Percentiles rank a stretch among this genome's conserved stretches.
Conservation (phyloP, 2,329 filamentous ascomycete genomes). For the Cladosporium sp. region DNA sequence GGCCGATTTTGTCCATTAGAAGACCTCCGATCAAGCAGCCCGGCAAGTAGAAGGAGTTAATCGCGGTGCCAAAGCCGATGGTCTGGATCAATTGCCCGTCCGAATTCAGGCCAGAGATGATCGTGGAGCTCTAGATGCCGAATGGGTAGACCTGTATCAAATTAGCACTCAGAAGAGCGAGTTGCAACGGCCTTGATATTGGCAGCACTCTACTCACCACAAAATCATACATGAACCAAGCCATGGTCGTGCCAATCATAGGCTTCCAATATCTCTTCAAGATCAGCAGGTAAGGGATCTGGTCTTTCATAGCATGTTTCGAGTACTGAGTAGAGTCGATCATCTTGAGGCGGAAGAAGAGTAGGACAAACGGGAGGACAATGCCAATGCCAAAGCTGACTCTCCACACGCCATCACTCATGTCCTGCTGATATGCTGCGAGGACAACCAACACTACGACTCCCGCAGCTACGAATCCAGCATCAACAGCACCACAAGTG, state of each 20-base stretch:
- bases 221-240: constrained; percentile 75
- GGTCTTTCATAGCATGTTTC: constrained; percentile 60
- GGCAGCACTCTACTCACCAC: constrained; percentile 32
- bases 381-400: constrained; percentile 72
- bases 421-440: constrained; percentile 42
- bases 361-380: constrained; percentile 66
- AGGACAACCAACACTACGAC: constrained; percentile 65
- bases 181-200: no score
- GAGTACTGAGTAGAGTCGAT: constrained; percentile 74
- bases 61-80: constrained; percentile 84
- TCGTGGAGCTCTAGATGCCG: constrained; percentile 74
- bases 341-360: constrained; percentile 66
- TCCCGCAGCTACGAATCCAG: constrained; percentile 74
- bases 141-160: constrained; percentile 62
- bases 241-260: constrained; percentile 61
- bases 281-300: constrained; percentile 47
- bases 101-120: constrained; percentile 61
- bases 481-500: constrained; percentile 55
- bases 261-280: constrained; percentile 68
- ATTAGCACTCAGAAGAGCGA: no score
- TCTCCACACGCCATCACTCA: constrained; percentile 71
- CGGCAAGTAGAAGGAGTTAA: constrained; percentile 84
- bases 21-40: constrained; percentile 74
- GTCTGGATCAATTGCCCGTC: constrained; percentile 62
- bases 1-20: constrained; percentile 71